Base-by-base conservation (phyloP, 1,284 basidiomycete species). In the Apiotrichum sp. region DNA sequence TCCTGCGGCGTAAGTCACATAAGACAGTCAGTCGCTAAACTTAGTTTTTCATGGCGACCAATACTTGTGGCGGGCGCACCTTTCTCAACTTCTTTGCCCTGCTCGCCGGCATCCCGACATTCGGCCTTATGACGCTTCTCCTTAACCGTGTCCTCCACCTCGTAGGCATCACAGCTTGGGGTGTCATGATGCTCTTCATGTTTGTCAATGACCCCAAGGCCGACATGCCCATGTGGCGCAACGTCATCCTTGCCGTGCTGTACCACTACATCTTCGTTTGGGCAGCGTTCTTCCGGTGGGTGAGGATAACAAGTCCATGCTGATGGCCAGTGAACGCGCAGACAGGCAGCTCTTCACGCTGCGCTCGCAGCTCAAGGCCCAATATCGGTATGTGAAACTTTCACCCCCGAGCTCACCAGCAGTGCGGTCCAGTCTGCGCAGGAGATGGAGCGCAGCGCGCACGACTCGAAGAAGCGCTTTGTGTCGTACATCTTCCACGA, bases 401-500 rank as follows among this genome's bases (percentile, higher is more conserved):
- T 9, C 5, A 6, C 13, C 14, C 3, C 16, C 10, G 3, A 2
- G 43, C 43, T 31, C 29, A 29, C 29, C 7, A 22, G 22, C 43
- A 78, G 83, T 64, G 87, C 86, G 36, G 89, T 87, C 6, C 87
- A 90, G 72, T 86, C 86, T 59, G 89, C 89, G 3, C 88, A 91
- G 71, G 81, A 89, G 53, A 88, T 88, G 68, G 90, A 93, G 70
- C 80, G 86, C 50, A 84, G 84, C 61, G 85, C 88, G 10, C 81
- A 84, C 2, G 88, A 90, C 61, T 88, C 86, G 2, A 77, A 90
- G 70, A 80, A 87, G 47, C 83, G 88, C 8, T 81, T 91, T 43
- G 89, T 88, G 29, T 87, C 86, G 47, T 88, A 88, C 70, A 86
- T 72, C 59, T 73, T 73, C 56, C 71, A 73, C 59, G 70, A 89